phyloP scores from a whole-genome alignment of 2,329 filamentous ascomycete genomes.

The Zasmidium cellare region DNA sequence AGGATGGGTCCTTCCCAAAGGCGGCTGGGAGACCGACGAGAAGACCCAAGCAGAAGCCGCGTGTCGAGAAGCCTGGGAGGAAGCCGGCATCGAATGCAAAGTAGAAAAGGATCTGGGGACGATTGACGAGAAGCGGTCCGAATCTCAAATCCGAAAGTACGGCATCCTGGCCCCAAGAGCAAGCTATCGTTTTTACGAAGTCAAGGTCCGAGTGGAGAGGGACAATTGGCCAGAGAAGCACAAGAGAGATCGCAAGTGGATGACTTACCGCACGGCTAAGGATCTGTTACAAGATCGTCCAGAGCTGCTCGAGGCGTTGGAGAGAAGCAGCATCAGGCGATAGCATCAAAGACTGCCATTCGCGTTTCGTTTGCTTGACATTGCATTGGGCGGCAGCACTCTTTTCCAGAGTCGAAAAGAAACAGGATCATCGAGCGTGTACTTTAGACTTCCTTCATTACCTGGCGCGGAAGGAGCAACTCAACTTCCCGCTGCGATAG shows the following conservation, averaged over 20 bases:
- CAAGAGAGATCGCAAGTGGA: conserved; percentile 89
- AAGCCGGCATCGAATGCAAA: conserved; percentile 85
- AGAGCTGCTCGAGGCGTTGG: conserved; percentile 84
- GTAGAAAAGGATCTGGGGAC: conserved; percentile 83
- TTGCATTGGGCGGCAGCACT: conserved; percentile 3
- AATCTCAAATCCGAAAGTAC: conserved; percentile 35
- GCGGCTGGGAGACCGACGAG: conserved; percentile 96
- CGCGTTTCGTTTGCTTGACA: not conserved
- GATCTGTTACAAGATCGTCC: conserved; percentile 75
- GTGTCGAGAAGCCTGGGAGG: conserved; percentile 93
- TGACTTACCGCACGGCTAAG: conserved; percentile 79
- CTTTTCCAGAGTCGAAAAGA: not conserved
- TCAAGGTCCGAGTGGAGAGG: conserved; percentile 82
- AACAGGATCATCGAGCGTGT: not conserved
- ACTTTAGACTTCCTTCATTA: not conserved
- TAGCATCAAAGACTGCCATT: no score
- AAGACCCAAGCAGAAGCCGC: conserved; percentile 79
- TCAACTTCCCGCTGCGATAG: not conserved
- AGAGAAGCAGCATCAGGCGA: conserved; percentile 58
- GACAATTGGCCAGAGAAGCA: conserved; percentile 89
- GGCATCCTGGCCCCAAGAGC: conserved; percentile 65
- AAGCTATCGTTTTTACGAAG: conserved; percentile 81
- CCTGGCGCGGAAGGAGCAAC: not conserved
- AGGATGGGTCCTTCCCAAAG: conserved; percentile 96
- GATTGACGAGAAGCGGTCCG: conserved; percentile 75